phyloP scores from a whole-genome alignment of 1,284 basidiomycete species.

The Trametes hirsuta region DNA sequence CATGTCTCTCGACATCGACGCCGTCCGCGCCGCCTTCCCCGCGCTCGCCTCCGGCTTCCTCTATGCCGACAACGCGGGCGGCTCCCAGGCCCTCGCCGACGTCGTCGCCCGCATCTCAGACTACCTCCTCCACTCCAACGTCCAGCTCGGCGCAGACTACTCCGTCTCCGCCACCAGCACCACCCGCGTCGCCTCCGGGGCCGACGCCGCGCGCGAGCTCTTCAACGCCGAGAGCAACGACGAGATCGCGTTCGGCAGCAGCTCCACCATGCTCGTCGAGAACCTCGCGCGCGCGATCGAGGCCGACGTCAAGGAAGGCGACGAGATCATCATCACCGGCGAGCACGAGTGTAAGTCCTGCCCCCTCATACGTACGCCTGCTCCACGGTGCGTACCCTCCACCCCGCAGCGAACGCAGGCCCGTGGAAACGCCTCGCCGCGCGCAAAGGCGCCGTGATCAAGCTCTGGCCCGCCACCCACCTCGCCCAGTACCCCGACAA shows the following conservation, averaged over 20 bases:
- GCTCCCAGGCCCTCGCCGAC: conserved; percentile 62
- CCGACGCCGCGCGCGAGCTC: conserved; percentile 55
- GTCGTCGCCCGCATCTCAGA: conserved; percentile 64
- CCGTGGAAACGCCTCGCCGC: conserved; percentile 77
- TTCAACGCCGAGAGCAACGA: conserved; percentile 64
- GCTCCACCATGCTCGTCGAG: conserved; percentile 69
- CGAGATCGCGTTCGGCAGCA: conserved; percentile 69
- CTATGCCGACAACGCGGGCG: conserved; percentile 81
- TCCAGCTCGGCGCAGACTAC: conserved; percentile 74
- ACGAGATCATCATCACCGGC: conserved; percentile 75
- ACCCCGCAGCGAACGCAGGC: conserved; percentile 65
- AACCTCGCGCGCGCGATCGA: conserved; percentile 67
- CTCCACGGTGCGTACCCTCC: not conserved
- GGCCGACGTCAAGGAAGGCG: conserved; percentile 51
- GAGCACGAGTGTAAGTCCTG: conserved; percentile 71
- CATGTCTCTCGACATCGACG: conserved; percentile 48
- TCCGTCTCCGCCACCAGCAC: conserved; percentile 58
- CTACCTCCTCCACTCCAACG: conserved; percentile 73
- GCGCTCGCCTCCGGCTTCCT: conserved; percentile 62
- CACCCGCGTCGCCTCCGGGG: conserved; percentile 53
- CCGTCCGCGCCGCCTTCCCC: conserved; percentile 65
- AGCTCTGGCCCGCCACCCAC: conserved; percentile 59
- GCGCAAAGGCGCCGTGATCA: conserved; percentile 56
- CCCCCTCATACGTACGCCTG: not conserved
- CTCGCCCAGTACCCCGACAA: conserved; percentile 50